Evolutionary conservation across 2,329 filamentous ascomycete species (phyloP).

Genomic region (Paecilomyces niveus): DNA sequence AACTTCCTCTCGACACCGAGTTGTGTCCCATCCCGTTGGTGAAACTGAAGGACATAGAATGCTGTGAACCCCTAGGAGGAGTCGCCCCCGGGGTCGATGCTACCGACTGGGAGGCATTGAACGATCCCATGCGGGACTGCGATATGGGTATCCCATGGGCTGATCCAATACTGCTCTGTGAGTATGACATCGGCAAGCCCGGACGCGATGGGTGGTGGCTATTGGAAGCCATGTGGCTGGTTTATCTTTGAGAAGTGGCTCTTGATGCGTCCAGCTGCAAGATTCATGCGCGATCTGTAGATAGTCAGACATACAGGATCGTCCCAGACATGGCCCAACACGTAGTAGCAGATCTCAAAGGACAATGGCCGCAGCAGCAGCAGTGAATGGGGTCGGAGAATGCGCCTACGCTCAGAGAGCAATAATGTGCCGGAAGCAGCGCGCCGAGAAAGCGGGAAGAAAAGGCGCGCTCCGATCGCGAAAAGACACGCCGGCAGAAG

Average conservation of each 20-base stretch:
- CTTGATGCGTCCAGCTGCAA: slow-evolving; percentile 1
- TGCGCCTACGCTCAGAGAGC: not conserved
- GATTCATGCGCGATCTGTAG: slow-evolving; percentile 1
- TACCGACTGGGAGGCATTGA: slow-evolving; percentile 39
- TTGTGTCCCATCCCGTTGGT: slow-evolving; percentile 28
- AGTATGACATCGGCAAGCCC: slow-evolving; percentile 29
- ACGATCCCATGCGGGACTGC: slow-evolving; percentile 33
- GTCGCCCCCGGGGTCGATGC: slow-evolving; percentile 39
- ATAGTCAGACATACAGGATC: slow-evolving; percentile 3
- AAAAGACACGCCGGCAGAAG: slow-evolving; percentile 10
- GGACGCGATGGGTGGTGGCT: slow-evolving; percentile 21
- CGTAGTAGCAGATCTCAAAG: not conserved
- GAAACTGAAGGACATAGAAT: slow-evolving; percentile 35
- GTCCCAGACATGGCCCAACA: not conserved
- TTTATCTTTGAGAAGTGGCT: slow-evolving; percentile 1
- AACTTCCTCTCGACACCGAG: slow-evolving; percentile 23
- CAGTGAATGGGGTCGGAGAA: not conserved
- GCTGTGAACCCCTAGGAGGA: slow-evolving; percentile 36
- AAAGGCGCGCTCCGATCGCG: slow-evolving; percentile 22
- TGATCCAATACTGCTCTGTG: slow-evolving; percentile 31
- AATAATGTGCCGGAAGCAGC: slow-evolving; percentile 11
- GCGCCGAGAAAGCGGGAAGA: slow-evolving; percentile 21
- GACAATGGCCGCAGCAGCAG: not conserved
- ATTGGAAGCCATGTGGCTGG: slow-evolving; percentile 22
- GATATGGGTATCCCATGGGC: slow-evolving; percentile 31